phyloP scores from a whole-genome alignment of 2,329 filamentous ascomycete genomes.

The Dothistroma septosporum region DNA sequence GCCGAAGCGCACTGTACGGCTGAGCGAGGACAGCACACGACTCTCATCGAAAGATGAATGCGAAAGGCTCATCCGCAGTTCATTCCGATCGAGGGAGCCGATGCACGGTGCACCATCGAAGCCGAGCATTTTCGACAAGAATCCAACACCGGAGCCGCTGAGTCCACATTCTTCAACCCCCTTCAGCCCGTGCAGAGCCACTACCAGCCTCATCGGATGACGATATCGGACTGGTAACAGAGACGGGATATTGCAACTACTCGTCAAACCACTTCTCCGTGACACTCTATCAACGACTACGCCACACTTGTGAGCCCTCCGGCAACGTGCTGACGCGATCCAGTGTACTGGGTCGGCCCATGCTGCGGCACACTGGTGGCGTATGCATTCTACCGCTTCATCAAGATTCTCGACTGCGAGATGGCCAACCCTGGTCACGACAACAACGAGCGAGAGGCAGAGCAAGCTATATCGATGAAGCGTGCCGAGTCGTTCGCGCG shows the following conservation, averaged over 20 bases:
- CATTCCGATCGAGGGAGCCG: constrained; percentile 5
- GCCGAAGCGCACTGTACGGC: constrained; percentile 3
- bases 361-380: constrained; percentile 27
- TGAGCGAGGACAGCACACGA: constrained; percentile 2
- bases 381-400: constrained; percentile 30
- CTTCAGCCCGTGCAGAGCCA: constrained; percentile 1
- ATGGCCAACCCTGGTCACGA: constrained; percentile 26
- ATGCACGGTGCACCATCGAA: constrained; percentile 1
- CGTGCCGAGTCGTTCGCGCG: constrained; percentile 1
- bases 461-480: constrained; percentile 4
- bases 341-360: constrained; percentile 22
- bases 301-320: not conserved
- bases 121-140: constrained; percentile 1
- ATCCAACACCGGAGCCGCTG: constrained; percentile 2
- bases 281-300: constrained; percentile 1
- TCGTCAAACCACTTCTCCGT: constrained; percentile 4
- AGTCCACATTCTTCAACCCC: constrained; percentile 2
- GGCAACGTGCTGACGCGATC: not conserved
- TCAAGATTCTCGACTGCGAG: constrained; percentile 30
- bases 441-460: constrained; percentile 4
- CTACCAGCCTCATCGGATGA: not conserved
- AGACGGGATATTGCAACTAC: not conserved
- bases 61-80: constrained; percentile 6
- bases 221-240: not conserved
- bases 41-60: not conserved